These are phyloP conservation scores for Galium porrigens DNA, from an alignment of 305 asterid species.

Conservation along the genomic window DNA sequence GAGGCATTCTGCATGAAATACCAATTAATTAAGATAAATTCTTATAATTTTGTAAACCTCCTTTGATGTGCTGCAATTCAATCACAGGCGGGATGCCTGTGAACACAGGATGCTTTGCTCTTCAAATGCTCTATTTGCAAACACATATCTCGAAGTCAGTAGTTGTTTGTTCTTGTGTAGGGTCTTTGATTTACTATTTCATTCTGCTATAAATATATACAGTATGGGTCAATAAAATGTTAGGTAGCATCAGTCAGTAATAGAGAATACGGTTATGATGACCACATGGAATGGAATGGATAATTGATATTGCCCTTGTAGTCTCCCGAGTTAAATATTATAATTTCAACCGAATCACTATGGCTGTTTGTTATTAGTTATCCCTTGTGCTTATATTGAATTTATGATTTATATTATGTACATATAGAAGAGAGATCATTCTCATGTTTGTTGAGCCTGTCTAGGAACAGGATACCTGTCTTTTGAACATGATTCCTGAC, in stretches of 20 bases:
- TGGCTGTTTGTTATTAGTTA: neutral
- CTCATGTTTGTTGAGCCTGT: conserved; percentile 1
- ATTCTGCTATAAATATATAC: neutral
- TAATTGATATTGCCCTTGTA: neutral
- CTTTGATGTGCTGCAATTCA: neutral
- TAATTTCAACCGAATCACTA: neutral
- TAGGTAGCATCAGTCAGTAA: neutral
- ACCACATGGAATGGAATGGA: neutral
- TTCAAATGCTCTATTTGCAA: neutral
- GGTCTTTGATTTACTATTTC: neutral
- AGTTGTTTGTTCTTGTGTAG: neutral
- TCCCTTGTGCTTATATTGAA: neutral
- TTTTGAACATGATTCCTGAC: neutral
- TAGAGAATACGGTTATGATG: neutral
- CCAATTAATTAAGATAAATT: neutral
- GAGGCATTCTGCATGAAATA: neutral
- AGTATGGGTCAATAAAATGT: no score
- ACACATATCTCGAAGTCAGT: neutral
- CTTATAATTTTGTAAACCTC: neutral
- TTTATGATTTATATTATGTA: neutral
- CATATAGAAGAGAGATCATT: neutral
- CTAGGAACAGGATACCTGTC: neutral
- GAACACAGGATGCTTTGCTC: neutral
- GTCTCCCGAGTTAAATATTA: neutral
- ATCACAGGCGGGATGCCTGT: neutral